Evolutionary conservation across 768 basidiomycete species (phyloP), one percentile per base, ranked within the genome.

Genomic region (Kondoa malvinella): DNA sequence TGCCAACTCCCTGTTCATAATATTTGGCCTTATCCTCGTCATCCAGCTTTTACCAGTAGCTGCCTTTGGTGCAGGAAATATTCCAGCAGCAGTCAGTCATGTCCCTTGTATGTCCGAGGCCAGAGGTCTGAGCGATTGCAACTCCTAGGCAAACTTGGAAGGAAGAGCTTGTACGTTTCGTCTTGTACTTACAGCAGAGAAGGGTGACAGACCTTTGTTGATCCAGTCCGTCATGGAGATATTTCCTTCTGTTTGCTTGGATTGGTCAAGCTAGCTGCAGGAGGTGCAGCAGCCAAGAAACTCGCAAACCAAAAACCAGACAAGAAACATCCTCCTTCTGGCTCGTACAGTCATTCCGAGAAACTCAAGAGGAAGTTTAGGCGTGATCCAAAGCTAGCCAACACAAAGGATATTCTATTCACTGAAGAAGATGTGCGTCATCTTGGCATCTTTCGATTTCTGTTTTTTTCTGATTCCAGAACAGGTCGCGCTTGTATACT

Each of bases 401-500:
- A 60, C 4, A 25, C 12, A 14, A 25, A 60, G 27, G 58, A 60
- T 60, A 29, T 60, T 12, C 8, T 26, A 4, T 60, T 60, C 27
- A 60, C 58, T 25, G 58, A 60, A 60, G 58, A 60, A 60, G 58
- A 60, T n/a, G n/a, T n/a, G n/a, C n/a, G n/a, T n/a, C n/a, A n/a
- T n/a, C n/a, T n/a, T n/a, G n/a, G n/a, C n/a, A n/a, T n/a, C n/a
- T n/a, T n/a, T n/a, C n/a, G n/a, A n/a, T n/a, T n/a, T n/a, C n/a
- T n/a, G n/a, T n/a, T n/a, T n/a, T n/a, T n/a, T n/a, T n/a, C n/a
- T n/a, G n/a, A n/a, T n/a, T n/a, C n/a, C n/a, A n/a, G n/a, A n/a
- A n/a, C n/a, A n/a, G 15, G 30, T 60, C 25, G 58, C 58, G 8
- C 27, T 25, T 8, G n/a, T 60, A 4, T 60, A 60, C 58, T 60